Conservation (phyloP, 352 stramenopile genomes). For the Stramenopiles sp. region DNA sequence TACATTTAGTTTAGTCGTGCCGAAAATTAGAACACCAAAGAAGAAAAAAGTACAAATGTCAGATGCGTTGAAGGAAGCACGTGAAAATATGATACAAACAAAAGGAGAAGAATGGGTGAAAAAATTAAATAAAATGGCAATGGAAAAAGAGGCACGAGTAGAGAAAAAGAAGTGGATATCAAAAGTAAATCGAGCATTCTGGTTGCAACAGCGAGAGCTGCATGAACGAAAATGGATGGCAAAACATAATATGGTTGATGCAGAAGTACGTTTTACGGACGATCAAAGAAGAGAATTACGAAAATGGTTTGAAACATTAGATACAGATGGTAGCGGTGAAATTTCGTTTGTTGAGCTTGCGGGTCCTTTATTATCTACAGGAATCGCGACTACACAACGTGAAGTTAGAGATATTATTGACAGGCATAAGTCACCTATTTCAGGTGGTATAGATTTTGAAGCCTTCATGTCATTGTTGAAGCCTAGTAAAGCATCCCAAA, state of each 20-base stretch:
- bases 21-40: not conserved
- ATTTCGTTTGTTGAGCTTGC: conserved; percentile 53
- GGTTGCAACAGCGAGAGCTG: not conserved
- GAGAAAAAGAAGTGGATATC: conserved; percentile 5
- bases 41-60: not conserved
- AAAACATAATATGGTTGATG: conserved; percentile 10
- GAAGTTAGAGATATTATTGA: conserved; percentile 9
- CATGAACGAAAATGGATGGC: conserved; percentile 8
- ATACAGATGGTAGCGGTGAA: conserved; percentile 46
- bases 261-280: conserved; percentile 5
- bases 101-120: conserved; percentile 1
- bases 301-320: conserved; percentile 62
- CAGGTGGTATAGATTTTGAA: conserved; percentile 9
- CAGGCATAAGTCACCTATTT: not conserved
- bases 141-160: not conserved
- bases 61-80: not conserved
- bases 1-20: not conserved
- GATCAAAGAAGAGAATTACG: conserved; percentile 19
- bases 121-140: not conserved
- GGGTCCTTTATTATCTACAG: conserved; percentile 58
- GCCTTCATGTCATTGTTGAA: not conserved
- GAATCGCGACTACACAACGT: conserved; percentile 27
- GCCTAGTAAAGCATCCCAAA: not conserved
- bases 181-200: conserved; percentile 1
- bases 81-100: not conserved